Percentiles rank a stretch among this genome's conserved stretches.
Conservation (phyloP, 2,329 filamentous ascomycete species). For the Thyridium curvatum region DNA sequence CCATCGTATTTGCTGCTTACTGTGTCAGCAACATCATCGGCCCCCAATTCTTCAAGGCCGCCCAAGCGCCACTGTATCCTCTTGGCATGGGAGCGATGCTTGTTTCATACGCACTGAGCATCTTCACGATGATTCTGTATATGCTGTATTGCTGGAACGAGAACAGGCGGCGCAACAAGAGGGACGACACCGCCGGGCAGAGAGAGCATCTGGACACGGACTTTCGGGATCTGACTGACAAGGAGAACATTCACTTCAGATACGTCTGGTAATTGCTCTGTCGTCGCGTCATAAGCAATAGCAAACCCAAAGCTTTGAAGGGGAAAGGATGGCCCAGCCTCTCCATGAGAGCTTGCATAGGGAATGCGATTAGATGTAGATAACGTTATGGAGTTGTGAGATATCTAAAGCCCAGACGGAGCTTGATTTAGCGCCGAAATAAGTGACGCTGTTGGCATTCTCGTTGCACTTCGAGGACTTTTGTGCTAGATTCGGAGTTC, state of each 20-base stretch:
- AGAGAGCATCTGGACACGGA: constrained; percentile 13
- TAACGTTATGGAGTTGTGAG: too few species aligned
- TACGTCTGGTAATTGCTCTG: constrained; percentile 22
- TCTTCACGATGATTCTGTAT: constrained; percentile 6
- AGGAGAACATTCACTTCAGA: constrained; percentile 50
- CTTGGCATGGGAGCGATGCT: constrained; percentile 21
- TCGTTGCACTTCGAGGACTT: too few species aligned
- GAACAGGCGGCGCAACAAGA: not conserved
- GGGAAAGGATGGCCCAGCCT: too few species aligned
- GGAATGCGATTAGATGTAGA: too few species aligned
- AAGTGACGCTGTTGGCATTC: too few species aligned
- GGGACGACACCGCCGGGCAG: not conserved
- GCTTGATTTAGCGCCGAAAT: too few species aligned
- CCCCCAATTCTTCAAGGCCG: constrained; percentile 61
- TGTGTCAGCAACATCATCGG: constrained; percentile 48
- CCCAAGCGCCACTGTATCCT: constrained; percentile 48
- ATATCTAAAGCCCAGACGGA: too few species aligned
- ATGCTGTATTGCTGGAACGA: constrained; percentile 2
- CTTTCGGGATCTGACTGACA: constrained; percentile 47
- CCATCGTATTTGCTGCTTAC: constrained; percentile 2
- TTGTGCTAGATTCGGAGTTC: too few species aligned
- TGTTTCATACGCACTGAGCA: constrained; percentile 8
- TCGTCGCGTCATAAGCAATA: too few species aligned
- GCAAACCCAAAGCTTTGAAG: too few species aligned
- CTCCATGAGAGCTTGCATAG: too few species aligned